Conservation (phyloP, 305 asterid genomes). For the Euphrasia arctica region DNA sequence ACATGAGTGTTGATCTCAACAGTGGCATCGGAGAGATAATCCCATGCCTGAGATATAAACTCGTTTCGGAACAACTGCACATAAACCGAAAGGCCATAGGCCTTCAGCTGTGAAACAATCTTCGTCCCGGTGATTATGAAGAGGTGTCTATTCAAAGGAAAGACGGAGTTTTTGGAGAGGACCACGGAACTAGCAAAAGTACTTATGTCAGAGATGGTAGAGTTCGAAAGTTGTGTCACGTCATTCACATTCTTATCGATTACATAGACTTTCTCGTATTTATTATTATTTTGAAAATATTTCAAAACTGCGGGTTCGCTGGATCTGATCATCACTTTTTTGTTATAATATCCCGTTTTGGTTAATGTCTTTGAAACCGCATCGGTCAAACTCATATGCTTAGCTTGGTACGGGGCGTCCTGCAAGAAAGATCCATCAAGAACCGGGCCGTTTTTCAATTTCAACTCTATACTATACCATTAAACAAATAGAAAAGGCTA, state of each 20-base stretch:
- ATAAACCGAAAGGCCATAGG: slow-evolving; percentile 48
- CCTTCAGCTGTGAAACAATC: slow-evolving; percentile 55
- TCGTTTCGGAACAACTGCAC: slow-evolving; percentile 63
- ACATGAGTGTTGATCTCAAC: slow-evolving; percentile 52
- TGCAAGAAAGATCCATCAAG: slow-evolving; percentile 17
- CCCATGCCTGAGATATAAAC: slow-evolving; percentile 88
- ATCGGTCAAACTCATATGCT: slow-evolving; percentile 46
- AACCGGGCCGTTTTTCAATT: neutral
- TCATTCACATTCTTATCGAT: slow-evolving; percentile 35
- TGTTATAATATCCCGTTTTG: slow-evolving; percentile 41
- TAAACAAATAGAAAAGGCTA: neutral
- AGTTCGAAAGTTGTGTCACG: slow-evolving; percentile 25
- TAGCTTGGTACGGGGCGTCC: slow-evolving; percentile 78
- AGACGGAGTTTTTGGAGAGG: slow-evolving; percentile 47
- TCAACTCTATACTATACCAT: neutral
- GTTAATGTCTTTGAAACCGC: slow-evolving; percentile 58
- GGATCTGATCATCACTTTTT: slow-evolving; percentile 61
- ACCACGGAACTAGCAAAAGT: slow-evolving; percentile 59
- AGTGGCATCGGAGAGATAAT: slow-evolving; percentile 67
- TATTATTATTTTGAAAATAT: neutral
- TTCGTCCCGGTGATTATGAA: slow-evolving; percentile 27
- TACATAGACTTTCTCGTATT: slow-evolving; percentile 58
- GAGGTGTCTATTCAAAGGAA: slow-evolving; percentile 27
- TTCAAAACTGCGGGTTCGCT: slow-evolving; percentile 25
- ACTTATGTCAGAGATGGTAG: slow-evolving; percentile 57